Evolutionary conservation across 2,329 filamentous ascomycete species (phyloP).

Genomic region (Aspergillus bombycis): DNA sequence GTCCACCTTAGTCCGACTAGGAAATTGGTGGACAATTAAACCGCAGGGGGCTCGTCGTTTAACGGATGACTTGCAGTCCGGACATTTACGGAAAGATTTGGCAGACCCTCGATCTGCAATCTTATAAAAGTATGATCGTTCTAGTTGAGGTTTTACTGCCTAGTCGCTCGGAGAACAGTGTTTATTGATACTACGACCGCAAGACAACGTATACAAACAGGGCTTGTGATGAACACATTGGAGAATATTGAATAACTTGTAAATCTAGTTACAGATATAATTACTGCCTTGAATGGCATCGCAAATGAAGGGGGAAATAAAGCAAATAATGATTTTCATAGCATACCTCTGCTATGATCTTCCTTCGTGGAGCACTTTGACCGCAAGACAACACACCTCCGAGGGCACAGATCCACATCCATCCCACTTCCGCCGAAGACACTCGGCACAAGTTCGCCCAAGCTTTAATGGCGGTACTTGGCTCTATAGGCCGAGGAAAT

Average conservation of each 20-base stretch:
- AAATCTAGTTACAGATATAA: neutral
- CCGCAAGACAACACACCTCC: neutral
- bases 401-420: neutral
- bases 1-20: neutral
- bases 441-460: neutral
- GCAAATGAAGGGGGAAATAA: neutral
- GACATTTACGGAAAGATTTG: neutral
- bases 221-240: neutral
- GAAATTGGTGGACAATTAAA: neutral
- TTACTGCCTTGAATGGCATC: neutral
- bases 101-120: neutral
- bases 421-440: neutral
- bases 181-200: neutral
- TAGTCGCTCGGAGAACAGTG: neutral
- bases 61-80: neutral
- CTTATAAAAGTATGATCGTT: neutral
- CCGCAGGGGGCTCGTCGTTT: neutral
- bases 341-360: neutral
- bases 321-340: neutral
- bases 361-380: neutral
- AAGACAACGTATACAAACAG: neutral
- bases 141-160: neutral
- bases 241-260: neutral
- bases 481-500: neutral
- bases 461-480: neutral